Evolutionary conservation across 1,139 yeast genomes (phyloP).

Genomic region (Zygoascus sp.): DNA sequence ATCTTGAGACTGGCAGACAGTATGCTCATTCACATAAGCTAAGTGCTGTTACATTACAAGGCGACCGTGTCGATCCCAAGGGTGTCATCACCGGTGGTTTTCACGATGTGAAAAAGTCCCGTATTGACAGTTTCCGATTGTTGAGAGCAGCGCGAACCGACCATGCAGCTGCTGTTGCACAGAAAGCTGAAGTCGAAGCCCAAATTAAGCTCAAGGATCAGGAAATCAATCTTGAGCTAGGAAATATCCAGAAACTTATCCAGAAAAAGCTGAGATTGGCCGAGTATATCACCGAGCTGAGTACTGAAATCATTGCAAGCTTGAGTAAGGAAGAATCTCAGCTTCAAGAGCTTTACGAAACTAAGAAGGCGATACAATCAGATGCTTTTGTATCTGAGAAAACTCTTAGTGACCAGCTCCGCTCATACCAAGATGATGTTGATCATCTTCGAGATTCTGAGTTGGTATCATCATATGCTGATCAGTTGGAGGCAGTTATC

Average conservation of each 20-base stretch:
- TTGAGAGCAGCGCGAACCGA: slow-evolving; percentile 52
- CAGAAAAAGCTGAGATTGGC: slow-evolving; percentile 30
- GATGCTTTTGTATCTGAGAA: slow-evolving; percentile 33
- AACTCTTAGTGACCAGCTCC: slow-evolving; percentile 24
- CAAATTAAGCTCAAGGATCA: slow-evolving; percentile 41
- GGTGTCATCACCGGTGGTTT: slow-evolving; percentile 92
- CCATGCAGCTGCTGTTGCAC: slow-evolving; percentile 39
- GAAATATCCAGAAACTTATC: slow-evolving; percentile 45
- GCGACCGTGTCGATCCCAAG: slow-evolving; percentile 77
- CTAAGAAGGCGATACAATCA: slow-evolving; percentile 28
- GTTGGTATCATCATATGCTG: slow-evolving; percentile 46
- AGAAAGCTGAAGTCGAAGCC: slow-evolving; percentile 38
- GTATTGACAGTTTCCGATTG: slow-evolving; percentile 63
- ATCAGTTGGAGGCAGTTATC: slow-evolving; percentile 41
- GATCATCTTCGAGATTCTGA: slow-evolving; percentile 51
- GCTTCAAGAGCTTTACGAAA: slow-evolving; percentile 21
- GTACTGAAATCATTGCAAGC: slow-evolving; percentile 11
- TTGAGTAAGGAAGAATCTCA: slow-evolving; percentile 21
- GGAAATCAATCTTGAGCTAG: slow-evolving; percentile 44
- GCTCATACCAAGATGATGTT: slow-evolving; percentile 50
- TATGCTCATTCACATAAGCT: slow-evolving; percentile 59
- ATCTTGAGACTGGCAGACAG: slow-evolving; percentile 64
- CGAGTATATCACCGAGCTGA: slow-evolving; percentile 21
- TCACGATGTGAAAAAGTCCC: slow-evolving; percentile 61
- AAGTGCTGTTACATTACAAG: slow-evolving; percentile 83